Base-by-base conservation (phyloP, 345 rosid genomes). In the Camelina hispida region DNA sequence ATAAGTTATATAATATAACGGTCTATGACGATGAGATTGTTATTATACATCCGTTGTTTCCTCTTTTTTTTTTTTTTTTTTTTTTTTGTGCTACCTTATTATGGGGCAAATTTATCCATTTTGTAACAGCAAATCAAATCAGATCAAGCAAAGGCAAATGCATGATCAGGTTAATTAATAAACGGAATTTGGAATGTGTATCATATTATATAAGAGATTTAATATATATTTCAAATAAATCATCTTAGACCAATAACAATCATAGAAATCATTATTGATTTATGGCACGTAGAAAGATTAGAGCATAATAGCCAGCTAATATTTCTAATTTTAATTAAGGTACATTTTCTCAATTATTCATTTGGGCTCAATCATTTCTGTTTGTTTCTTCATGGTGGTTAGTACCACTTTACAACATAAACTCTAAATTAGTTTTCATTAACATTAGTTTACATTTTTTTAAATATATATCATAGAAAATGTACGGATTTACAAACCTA, bases 351-450 rank as follows among this genome's bases (percentile, higher is more conserved):
- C 67, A 71, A 77, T 77, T 18, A 70, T 63, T 69, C 71, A 56
- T 70, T 13, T 2, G 9, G 10, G 20, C 3, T 56, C 72, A 77
- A 75, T 75, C 68, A 77, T 63, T 17, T 17, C 48, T 43, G 23
- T 63, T 62, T 76, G 66, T 70, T 47, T 64, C 47, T 71, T 77
- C 46, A 28, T 77, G 76, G 72, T 77, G 66, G 76, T 64, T 77
- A 64, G 47, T 77, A 47, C 71, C 66, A 77, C 15, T 64, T 56
- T 9, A 56, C 60, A 70, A 61, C 53, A 10, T 68, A 61, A 75
- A 34, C 35, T n/a, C 42, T 1, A 43, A 11, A 1, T 52, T 23
- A 23, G 25, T 23, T 61, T 53, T 22, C 50, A 75, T 57, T 44
- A 30, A 34, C 25, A 6, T 13, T 34, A 6, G 37, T 18, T 6